Evolutionary conservation across 2,329 filamentous ascomycete species (phyloP).

Genomic region (Pseudocercospora fijiensis): DNA sequence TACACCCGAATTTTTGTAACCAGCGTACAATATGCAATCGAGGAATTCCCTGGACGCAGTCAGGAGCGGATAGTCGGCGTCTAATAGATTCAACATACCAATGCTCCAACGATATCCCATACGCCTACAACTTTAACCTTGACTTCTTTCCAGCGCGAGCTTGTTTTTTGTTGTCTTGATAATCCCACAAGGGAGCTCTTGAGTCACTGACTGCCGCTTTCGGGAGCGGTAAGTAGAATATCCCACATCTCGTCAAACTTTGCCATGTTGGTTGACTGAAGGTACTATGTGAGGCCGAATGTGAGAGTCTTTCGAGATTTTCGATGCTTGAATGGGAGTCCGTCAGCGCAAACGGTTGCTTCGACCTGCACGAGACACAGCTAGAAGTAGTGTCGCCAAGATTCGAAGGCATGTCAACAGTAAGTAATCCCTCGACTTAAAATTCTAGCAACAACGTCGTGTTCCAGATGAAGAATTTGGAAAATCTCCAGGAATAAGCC

Average conservation of each 20-base stretch:
- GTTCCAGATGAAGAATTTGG: neutral
- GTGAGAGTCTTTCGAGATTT: no score
- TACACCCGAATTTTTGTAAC: constrained; percentile 26
- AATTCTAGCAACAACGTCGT: neutral
- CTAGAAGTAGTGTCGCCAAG: no score
- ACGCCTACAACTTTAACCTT: constrained; percentile 43
- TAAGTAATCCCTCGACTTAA: neutral
- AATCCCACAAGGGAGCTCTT: constrained; percentile 16
- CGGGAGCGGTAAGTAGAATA: constrained; percentile 13
- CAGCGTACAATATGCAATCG: constrained; percentile 32
- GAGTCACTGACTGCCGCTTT: constrained; percentile 6
- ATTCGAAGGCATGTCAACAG: neutral
- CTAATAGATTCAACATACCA: constrained; percentile 4
- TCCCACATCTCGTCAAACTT: constrained; percentile 19
- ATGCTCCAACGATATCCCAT: constrained; percentile 42
- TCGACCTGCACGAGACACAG: no score
- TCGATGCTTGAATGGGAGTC: no score
- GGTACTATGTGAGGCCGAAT: no score
- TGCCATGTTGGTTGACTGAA: constrained; percentile 16
- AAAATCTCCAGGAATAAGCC: neutral
- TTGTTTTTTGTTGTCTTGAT: constrained; percentile 10
- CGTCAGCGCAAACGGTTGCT: no score
- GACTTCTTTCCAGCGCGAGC: constrained; percentile 18
- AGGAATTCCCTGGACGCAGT: constrained; percentile 17
- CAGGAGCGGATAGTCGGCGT: neutral